These are phyloP conservation scores for Linaria vulgaris DNA, from an alignment of 257 asterid species.

Conservation along the genomic window DNA sequence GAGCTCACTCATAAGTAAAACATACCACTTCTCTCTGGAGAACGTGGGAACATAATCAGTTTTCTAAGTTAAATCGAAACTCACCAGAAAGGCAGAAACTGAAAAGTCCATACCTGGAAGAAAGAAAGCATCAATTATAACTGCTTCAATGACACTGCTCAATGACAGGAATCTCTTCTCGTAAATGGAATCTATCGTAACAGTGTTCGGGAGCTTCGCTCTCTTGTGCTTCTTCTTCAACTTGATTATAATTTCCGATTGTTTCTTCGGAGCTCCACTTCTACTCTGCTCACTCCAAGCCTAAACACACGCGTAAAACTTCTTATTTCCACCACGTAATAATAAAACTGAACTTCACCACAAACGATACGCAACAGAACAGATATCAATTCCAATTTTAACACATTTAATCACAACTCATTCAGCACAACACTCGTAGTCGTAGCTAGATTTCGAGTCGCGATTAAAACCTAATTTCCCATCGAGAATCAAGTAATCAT, in stretches of 20 bases:
- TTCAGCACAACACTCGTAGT: no score
- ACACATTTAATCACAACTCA: no score
- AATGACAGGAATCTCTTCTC: constrained; percentile 78
- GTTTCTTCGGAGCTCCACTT: constrained; percentile 74
- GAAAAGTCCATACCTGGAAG: constrained; percentile 72
- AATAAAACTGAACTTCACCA: no score
- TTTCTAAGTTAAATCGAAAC: neutral
- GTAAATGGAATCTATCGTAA: constrained; percentile 76
- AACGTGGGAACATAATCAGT: neutral
- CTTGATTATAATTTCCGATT: constrained; percentile 57
- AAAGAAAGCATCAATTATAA: constrained; percentile 59
- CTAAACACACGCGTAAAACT: constrained; percentile 37
- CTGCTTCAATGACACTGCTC: constrained; percentile 87
- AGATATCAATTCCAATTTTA: no score
- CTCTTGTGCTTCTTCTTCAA: constrained; percentile 71
- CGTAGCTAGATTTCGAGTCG: no score
- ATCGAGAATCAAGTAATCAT: neutral
- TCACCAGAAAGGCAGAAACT: constrained; percentile 9
- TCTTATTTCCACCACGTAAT: constrained; percentile 19
- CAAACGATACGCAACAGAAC: no score
- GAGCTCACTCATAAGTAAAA: constrained; percentile 8
- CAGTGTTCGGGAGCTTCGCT: constrained; percentile 61
- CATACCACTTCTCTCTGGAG: neutral
- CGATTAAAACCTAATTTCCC: neutral
- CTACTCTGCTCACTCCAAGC: constrained; percentile 89